Conservation (phyloP, 2,329 filamentous ascomycete species). For the Rutstroemia sp. region DNA sequence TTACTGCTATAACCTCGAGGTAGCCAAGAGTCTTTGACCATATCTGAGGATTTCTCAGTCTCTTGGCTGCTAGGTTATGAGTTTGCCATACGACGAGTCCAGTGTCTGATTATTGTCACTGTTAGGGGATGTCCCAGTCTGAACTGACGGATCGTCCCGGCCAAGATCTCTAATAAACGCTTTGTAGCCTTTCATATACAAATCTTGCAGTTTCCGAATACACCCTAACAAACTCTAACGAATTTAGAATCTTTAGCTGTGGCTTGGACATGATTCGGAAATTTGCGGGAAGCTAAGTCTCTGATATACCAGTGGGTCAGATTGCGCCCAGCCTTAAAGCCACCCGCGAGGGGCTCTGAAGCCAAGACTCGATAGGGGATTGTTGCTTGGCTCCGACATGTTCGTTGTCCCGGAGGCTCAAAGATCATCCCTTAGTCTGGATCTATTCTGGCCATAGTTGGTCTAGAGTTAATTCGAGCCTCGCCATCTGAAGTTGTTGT, state of each 20-base stretch:
- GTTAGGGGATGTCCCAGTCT: background rate
- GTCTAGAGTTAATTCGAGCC: background rate
- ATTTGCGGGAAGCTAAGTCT: background rate
- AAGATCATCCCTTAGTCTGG: background rate
- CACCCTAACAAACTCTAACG: background rate
- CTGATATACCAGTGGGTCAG: background rate
- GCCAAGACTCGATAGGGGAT: slow-evolving; percentile 4
- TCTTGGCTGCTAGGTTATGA: too few species aligned
- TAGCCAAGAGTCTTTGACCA: too few species aligned
- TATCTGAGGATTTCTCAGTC: too few species aligned
- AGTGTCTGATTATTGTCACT: too few species aligned
- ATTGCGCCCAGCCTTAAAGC: background rate
- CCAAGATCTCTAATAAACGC: background rate
- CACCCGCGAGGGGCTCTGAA: background rate
- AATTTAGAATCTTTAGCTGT: background rate
- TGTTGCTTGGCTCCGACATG: slow-evolving; percentile 6
- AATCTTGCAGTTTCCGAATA: background rate
- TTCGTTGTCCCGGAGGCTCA: slow-evolving; percentile 1
- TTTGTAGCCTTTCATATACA: background rate
- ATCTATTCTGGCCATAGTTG: background rate
- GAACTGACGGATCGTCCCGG: background rate
- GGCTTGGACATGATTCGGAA: background rate
- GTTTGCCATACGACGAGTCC: too few species aligned
- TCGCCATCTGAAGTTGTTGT: background rate
- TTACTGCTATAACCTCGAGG: too few species aligned